phyloP scores from a whole-genome alignment of 23 red algal species.

The Rhodosorus marinus region DNA sequence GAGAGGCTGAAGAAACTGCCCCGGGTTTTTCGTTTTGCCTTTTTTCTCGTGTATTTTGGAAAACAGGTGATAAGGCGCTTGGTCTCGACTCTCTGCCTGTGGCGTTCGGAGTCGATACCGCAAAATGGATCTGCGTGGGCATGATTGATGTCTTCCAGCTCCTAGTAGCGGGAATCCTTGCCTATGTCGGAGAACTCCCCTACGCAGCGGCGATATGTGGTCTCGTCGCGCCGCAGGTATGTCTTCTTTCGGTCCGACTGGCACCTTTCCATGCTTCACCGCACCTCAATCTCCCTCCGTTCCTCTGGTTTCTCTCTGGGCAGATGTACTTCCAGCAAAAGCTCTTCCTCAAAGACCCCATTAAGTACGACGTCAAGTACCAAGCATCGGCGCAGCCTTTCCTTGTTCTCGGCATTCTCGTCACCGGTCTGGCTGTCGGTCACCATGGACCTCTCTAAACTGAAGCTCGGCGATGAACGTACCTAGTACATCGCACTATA shows the following conservation, averaged over 20 bases:
- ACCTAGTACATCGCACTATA: too few species aligned
- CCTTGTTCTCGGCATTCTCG: constrained; percentile 88
- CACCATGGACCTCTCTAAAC: constrained; percentile 87
- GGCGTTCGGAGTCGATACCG: constrained; percentile 73
- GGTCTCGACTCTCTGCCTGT: constrained; percentile 78
- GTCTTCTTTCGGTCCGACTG: too few species aligned
- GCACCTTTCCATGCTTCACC: too few species aligned
- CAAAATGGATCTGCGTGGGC: constrained; percentile 86
- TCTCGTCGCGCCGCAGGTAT: constrained; percentile 44
- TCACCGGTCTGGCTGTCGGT: constrained; percentile 70
- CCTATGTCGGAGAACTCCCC: constrained; percentile 31
- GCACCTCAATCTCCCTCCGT: too few species aligned
- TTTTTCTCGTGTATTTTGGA: too few species aligned
- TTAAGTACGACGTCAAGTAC: constrained; percentile 97
- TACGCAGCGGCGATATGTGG: constrained; percentile 64
- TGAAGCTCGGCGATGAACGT: too few species aligned
- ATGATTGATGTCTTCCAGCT: constrained; percentile 95
- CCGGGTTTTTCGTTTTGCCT: too few species aligned
- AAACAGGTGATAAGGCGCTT: constrained; percentile 47
- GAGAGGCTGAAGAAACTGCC: too few species aligned
- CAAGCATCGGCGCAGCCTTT: constrained; percentile 97
- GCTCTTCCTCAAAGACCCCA: constrained; percentile 78
- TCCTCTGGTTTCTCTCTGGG: too few species aligned
- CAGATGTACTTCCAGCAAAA: constrained; percentile 71
- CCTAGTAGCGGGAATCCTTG: constrained; percentile 66